Percentiles rank a stretch among this genome's conserved stretches.
phyloP scores from a whole-genome alignment of 441 rosid species.

The Gossypium laxum region DNA sequence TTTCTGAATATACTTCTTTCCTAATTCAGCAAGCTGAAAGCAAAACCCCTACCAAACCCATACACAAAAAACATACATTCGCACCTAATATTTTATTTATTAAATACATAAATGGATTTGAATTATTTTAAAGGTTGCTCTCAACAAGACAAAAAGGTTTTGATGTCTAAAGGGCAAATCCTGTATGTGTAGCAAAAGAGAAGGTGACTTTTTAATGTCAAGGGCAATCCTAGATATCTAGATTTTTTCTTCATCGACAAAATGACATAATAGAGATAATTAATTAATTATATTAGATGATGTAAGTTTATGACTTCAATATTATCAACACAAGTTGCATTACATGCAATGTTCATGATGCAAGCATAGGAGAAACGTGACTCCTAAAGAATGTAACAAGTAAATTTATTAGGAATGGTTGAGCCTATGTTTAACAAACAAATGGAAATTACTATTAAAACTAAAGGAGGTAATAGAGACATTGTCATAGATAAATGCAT shows the following conservation, averaged over 20 bases:
- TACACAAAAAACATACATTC: not conserved
- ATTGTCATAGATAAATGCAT: not conserved
- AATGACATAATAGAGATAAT: not conserved
- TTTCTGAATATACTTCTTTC: not conserved
- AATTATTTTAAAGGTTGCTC: not conserved
- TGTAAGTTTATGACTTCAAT: not conserved
- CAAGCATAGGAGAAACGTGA: not conserved
- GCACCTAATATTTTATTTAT: not conserved
- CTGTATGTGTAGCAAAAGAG: not conserved
- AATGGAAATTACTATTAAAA: not conserved
- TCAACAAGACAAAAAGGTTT: not conserved
- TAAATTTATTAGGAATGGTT: not conserved
- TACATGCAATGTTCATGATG: not conserved
- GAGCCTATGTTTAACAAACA: not conserved
- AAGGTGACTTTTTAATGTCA: not conserved
- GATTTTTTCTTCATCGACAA: not conserved
- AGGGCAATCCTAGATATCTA: not conserved
- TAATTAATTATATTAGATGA: not conserved
- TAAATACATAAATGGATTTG: not conserved
- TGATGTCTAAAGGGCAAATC: not conserved
- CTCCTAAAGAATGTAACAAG: not conserved
- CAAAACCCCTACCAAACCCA: not conserved
- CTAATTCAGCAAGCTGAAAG: not conserved
- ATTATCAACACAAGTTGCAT: not conserved
- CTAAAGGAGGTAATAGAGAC: not conserved